Base-by-base conservation (phyloP, 805 yeast species). In the Candida silvicultrix region DNA sequence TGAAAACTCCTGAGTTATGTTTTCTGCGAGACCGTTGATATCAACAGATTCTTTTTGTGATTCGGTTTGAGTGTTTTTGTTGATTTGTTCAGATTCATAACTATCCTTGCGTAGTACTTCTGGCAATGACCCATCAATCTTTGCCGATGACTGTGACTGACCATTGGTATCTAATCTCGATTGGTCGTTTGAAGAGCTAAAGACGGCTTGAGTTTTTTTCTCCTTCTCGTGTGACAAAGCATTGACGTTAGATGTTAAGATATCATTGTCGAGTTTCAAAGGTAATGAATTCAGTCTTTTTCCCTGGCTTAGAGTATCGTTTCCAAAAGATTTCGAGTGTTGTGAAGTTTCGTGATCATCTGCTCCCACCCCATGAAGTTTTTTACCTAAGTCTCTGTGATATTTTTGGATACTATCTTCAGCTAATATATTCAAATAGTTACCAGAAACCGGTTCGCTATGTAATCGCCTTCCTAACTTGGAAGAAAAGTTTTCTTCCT, bases 1-100 rank as follows among this genome's bases (percentile, higher is more conserved):
- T 4, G 62, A 56, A 2, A 60, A 29, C 1, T 60, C 64, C 38
- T 60, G 63, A 11, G 65, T 56, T 18, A 60, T 41, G 38, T 61
- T 50, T 2, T 32, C 51, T 1, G 48, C 50, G 10, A 55, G 29
- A 9, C 28, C 41, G 38, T 48, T 37, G 53, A 21, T 41, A 29
- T 42, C 38, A n/a, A 32, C 19, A 19, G 21, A 3, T 5, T 35
- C 15, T 4, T 11, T 19, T 35, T 35, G 23, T 19, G 8, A 3
- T 9, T 8, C 38, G 3, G 4, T 10, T 35, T 35, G 19, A 6
- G 21, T 4, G 15, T 5, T 15, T 16, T 18, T 35, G 6, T 19
- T 18, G 8, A 19, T 3, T 5, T 32, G 7, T 32, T 35, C 7
- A 15, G 19, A 10, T 35, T 35, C 38, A 9, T 6, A 19, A 6